These are phyloP conservation scores for Spathaspora gorwiae DNA, from an alignment of 805 yeast genomes.

Conservation along the genomic window DNA sequence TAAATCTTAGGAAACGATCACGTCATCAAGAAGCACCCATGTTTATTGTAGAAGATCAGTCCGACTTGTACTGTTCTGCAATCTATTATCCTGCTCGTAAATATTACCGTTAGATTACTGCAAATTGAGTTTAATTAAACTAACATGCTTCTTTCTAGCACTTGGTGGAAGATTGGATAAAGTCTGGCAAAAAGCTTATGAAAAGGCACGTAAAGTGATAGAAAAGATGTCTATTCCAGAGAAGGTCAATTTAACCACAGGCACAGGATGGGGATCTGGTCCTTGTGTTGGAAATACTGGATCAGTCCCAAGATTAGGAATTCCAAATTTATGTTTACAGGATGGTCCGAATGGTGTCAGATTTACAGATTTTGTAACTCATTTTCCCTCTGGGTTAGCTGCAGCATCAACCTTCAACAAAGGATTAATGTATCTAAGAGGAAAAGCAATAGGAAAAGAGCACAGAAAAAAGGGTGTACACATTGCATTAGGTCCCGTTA, in stretches of 20 bases:
- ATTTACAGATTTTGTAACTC: slow-evolving; percentile 51
- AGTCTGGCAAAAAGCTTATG: slow-evolving; percentile 56
- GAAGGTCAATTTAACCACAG: slow-evolving; percentile 60
- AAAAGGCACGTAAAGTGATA: slow-evolving; percentile 51
- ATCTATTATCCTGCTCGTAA: slow-evolving; percentile 37
- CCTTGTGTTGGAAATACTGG: slow-evolving; percentile 63
- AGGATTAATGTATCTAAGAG: slow-evolving; percentile 48
- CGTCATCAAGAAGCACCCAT: slow-evolving; percentile 30
- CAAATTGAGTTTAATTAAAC: slow-evolving; percentile 1
- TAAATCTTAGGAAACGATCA: slow-evolving; percentile 16
- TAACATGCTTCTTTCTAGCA: slow-evolving; percentile 15
- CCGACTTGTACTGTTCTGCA: slow-evolving; percentile 22
- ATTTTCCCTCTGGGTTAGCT: slow-evolving; percentile 57
- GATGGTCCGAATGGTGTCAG: slow-evolving; percentile 63
- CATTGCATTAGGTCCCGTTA: slow-evolving; percentile 51
- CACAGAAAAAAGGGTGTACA: slow-evolving; percentile 52
- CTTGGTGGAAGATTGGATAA: slow-evolving; percentile 45
- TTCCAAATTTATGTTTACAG: slow-evolving; percentile 53
- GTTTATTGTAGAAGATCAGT: slow-evolving; percentile 22
- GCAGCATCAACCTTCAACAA: slow-evolving; percentile 55
- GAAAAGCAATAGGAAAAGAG: slow-evolving; percentile 55
- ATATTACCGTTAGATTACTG: slow-evolving; percentile 11
- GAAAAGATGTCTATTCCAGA: slow-evolving; percentile 54
- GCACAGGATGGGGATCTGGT: slow-evolving; percentile 61
- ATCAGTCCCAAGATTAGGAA: slow-evolving; percentile 48